phyloP scores from a whole-genome alignment of 306 rosid species.

The Pyrus pyrifolia region DNA sequence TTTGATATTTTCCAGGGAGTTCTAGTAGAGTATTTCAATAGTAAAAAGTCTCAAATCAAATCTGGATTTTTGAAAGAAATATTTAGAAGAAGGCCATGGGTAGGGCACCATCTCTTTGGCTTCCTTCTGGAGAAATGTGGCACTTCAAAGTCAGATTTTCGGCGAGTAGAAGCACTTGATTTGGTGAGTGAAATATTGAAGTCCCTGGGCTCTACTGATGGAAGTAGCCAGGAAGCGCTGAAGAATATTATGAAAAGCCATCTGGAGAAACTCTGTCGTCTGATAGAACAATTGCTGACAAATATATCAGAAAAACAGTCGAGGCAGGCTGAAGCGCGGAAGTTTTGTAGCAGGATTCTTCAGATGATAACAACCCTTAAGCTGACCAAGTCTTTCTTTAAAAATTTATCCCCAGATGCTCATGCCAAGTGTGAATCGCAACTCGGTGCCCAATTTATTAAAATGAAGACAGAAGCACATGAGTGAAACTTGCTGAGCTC shows the following conservation, averaged over 20 bases:
- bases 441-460: slow-evolving; percentile 48
- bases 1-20: slow-evolving; percentile 47
- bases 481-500: not conserved
- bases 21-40: slow-evolving; percentile 50
- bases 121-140: slow-evolving; percentile 64
- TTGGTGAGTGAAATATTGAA: slow-evolving; percentile 56
- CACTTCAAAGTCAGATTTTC: slow-evolving; percentile 59
- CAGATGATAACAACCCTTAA: slow-evolving; percentile 39
- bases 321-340: slow-evolving; percentile 52
- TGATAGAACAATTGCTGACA: slow-evolving; percentile 57
- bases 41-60: slow-evolving; percentile 75
- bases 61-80: slow-evolving; percentile 71
- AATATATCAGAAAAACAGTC: slow-evolving; percentile 62
- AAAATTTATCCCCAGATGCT: slow-evolving; percentile 42
- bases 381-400: slow-evolving; percentile 42
- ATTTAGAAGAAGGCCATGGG: slow-evolving; percentile 67
- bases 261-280: slow-evolving; percentile 39
- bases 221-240: slow-evolving; percentile 29
- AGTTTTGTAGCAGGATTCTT: slow-evolving; percentile 52
- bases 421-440: slow-evolving; percentile 50
- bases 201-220: slow-evolving; percentile 32
- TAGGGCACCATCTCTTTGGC: slow-evolving; percentile 59
- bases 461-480: slow-evolving; percentile 26
- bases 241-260: slow-evolving; percentile 43
- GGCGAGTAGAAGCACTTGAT: slow-evolving; percentile 77